Evolutionary conservation across 2,329 filamentous ascomycete genomes (phyloP).

Genomic region (Penicillium sp.): DNA sequence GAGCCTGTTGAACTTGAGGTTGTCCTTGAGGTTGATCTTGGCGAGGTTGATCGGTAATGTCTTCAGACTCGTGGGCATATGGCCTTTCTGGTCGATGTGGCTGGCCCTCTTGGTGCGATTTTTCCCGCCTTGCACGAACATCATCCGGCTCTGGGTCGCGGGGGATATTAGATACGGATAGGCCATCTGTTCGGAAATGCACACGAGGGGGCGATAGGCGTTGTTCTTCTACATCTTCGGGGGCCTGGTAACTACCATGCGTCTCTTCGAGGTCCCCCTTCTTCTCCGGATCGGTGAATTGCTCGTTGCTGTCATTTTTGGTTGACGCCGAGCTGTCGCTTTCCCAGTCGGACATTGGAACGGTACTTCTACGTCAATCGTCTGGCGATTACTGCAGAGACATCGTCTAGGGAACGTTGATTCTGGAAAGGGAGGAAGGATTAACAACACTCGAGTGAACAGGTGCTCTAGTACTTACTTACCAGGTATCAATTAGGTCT

Average conservation of each 20-base stretch:
- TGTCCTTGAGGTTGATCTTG: constrained; percentile 3
- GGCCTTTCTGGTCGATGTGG: constrained; percentile 18
- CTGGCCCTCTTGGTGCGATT: constrained; percentile 5
- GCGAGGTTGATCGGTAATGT: constrained; percentile 24
- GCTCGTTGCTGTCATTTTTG: neutral
- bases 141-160: constrained; percentile 8
- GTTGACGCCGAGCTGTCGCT: neutral
- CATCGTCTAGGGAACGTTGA: neutral
- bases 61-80: constrained; percentile 23
- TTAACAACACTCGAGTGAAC: neutral
- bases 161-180: neutral
- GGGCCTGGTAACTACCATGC: neutral
- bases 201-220: constrained; percentile 6
- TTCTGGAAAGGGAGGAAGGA: neutral
- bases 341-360: neutral
- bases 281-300: neutral
- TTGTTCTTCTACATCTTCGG: neutral
- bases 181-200: constrained; percentile 15
- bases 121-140: constrained; percentile 9
- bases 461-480: neutral
- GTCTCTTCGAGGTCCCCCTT: neutral
- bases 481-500: neutral
- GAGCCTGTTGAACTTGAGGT: neutral
- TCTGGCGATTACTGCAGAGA: neutral
- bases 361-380: neutral